Conservation (phyloP, 2,329 filamentous ascomycete genomes). For the Aspergillus tanneri region DNA sequence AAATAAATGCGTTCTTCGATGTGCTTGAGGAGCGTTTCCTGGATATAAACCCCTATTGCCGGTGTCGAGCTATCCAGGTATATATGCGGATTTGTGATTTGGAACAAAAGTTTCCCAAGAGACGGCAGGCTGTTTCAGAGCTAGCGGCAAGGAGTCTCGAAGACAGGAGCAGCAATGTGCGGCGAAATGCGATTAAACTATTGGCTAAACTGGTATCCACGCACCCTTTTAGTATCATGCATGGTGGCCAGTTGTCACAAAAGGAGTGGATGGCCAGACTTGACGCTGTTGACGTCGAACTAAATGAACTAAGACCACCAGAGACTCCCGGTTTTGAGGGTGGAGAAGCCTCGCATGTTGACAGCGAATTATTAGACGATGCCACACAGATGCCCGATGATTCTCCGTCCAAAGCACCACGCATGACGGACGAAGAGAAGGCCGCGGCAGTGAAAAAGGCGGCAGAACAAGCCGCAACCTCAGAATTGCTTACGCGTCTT, state of each 20-base stretch:
- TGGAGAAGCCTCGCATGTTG: constrained; percentile 67
- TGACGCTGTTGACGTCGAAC: constrained; percentile 77
- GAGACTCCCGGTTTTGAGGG: constrained; percentile 71
- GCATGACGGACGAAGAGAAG: constrained; percentile 78
- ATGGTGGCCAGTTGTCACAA: constrained; percentile 79
- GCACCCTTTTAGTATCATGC: constrained; percentile 89
- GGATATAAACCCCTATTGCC: constrained; percentile 94
- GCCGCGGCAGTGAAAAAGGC: constrained; percentile 72
- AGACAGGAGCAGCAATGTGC: constrained; percentile 97
- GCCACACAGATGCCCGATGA: constrained; percentile 72
- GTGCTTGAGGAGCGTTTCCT: constrained; percentile 94
- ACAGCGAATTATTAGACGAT: constrained; percentile 79
- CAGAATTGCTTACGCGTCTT: constrained; percentile 82
- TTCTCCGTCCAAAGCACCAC: constrained; percentile 63
- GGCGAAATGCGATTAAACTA: constrained; percentile 91
- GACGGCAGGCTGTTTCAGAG: constrained; percentile 82
- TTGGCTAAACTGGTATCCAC: constrained; percentile 85
- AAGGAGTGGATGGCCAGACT: constrained; percentile 83
- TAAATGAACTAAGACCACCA: constrained; percentile 75
- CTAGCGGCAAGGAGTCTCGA: constrained; percentile 85
- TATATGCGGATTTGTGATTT: constrained; percentile 88
- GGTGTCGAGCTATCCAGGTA: constrained; percentile 88
- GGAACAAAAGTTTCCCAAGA: constrained; percentile 94
- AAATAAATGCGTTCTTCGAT: constrained; percentile 96
- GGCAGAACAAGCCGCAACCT: constrained; percentile 81